phyloP scores from a whole-genome alignment of 306 rosid genomes.

The Pyrus betulifolia region DNA sequence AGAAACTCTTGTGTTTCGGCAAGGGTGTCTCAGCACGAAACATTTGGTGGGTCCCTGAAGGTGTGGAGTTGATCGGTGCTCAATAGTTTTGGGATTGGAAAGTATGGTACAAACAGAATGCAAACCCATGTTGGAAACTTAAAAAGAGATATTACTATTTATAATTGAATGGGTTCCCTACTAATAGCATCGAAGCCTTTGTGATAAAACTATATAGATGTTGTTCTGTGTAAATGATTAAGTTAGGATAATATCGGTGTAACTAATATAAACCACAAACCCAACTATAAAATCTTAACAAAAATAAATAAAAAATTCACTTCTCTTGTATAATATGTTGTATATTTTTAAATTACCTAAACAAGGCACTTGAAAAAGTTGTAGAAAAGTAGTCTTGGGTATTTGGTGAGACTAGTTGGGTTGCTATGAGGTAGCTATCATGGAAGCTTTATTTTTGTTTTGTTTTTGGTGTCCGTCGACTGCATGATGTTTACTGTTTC shows the following conservation, averaged over 20 bases:
- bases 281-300: background rate
- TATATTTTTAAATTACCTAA: no score
- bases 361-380: background rate
- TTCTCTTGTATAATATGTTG: background rate
- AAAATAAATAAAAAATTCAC: background rate
- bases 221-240: no score
- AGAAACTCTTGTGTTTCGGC: no score
- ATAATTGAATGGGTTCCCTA: background rate
- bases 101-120: no score
- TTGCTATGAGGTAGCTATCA: slow-evolving; percentile 14
- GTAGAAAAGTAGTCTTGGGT: background rate
- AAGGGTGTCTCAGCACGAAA: no score
- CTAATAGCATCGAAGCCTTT: background rate
- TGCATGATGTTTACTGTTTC: background rate
- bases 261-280: background rate
- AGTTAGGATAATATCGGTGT: no score
- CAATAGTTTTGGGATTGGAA: no score
- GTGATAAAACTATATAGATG: background rate
- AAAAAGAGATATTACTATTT: background rate
- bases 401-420: slow-evolving; percentile 1
- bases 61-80: no score
- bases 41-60: no score
- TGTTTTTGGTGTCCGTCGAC: background rate
- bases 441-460: background rate
- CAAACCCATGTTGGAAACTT: background rate